A percentile compares a stretch with the other conserved stretches of the same genome.
These are phyloP conservation scores for Pisolithus tinctorius DNA, from an alignment of 768 basidiomycete species.

Conservation along the genomic window DNA sequence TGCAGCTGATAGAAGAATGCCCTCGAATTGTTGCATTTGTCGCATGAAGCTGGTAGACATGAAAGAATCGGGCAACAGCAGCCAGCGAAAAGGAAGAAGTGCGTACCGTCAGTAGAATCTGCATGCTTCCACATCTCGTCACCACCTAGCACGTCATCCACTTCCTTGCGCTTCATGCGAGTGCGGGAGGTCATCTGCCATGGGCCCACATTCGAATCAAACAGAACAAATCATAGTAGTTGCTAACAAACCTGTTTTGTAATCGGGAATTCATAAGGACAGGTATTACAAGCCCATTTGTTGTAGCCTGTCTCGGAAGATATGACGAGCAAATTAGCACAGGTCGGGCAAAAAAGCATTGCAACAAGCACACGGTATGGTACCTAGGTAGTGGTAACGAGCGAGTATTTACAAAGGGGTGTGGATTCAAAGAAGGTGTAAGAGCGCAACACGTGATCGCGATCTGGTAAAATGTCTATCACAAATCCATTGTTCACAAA, in stretches of 20 bases:
- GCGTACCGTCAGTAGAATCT: conserved; percentile 80
- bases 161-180: conserved; percentile 77
- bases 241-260: conserved; percentile 16
- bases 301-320: conserved; percentile 75
- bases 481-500: too few relatives aligned
- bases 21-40: conserved; percentile 76
- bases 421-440: too few relatives aligned
- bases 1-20: conserved; percentile 97
- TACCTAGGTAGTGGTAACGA: too few relatives aligned
- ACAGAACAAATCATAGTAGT: not conserved
- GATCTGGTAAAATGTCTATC: too few relatives aligned
- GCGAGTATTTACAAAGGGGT: too few relatives aligned
- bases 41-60: conserved; percentile 40
- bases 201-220: not conserved
- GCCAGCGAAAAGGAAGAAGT: not conserved
- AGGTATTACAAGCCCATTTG: conserved; percentile 91
- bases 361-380: not conserved
- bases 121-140: conserved; percentile 93
- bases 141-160: conserved; percentile 94
- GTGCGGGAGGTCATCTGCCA: conserved; percentile 86
- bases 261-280: conserved; percentile 79
- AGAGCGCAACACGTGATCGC: too few relatives aligned
- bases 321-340: conserved; percentile 80
- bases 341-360: conserved; percentile 97
- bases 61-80: not conserved